Percentiles rank a stretch among this genome's conserved stretches.
Conservation (phyloP, 192 early-diverging fungal species). For the Backusella tarrabulga region DNA sequence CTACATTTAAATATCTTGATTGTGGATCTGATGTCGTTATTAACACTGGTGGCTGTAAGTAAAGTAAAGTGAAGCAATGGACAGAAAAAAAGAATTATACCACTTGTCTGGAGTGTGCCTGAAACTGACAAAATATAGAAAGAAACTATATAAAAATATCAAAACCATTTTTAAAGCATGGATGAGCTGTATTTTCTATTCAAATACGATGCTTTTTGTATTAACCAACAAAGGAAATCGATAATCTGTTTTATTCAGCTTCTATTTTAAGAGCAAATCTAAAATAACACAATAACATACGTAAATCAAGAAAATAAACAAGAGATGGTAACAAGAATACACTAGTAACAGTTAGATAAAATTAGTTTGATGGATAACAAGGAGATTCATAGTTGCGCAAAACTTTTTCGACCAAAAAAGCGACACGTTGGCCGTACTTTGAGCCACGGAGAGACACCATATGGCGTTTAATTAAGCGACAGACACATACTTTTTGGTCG, state of each 20-base stretch:
- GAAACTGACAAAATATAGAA: too few species aligned
- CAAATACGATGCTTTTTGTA: too few species aligned
- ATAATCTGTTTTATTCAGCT: background rate
- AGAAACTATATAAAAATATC: too few species aligned
- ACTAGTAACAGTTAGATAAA: background rate
- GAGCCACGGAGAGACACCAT: constrained; percentile 63
- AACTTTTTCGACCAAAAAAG: constrained; percentile 30
- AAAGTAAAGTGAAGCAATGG: too few species aligned
- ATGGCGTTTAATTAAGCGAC: constrained; percentile 64
- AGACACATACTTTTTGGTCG: constrained; percentile 54
- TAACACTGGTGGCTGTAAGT: too few species aligned
- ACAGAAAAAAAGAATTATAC: too few species aligned
- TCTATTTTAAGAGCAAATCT: constrained; percentile 1
- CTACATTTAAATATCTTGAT: too few species aligned
- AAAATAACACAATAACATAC: background rate
- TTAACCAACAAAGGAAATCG: too few species aligned
- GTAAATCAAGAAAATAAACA: background rate
- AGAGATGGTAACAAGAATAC: background rate
- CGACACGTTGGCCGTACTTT: constrained; percentile 70
- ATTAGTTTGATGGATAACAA: background rate
- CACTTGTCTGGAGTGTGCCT: too few species aligned
- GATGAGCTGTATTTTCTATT: too few species aligned
- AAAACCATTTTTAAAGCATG: too few species aligned
- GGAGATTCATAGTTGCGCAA: constrained; percentile 15
- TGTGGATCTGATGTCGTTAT: too few species aligned